Evolutionary conservation across 2,329 filamentous ascomycete species (phyloP), one percentile per base, ranked within the genome.

Genomic region (Clarireedia homoeocarpa): DNA sequence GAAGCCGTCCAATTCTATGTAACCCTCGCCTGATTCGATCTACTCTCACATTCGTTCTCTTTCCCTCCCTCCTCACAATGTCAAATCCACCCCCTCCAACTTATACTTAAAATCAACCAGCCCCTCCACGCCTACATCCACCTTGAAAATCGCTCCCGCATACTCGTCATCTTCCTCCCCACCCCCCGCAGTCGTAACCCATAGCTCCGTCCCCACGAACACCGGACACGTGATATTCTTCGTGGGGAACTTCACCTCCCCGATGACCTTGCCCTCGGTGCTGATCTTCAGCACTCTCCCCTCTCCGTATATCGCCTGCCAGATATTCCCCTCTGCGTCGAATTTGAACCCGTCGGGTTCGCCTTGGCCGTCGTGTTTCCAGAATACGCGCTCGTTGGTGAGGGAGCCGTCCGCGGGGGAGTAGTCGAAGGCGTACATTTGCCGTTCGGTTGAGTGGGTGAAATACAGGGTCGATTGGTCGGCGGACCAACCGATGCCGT

Each of bases 241-340:
- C 12, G 91, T 95, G 4, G 91, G 90, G 61, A 95, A 74, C 55
- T 75, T 77, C 61, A 96, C 77, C 73, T 90, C 81, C 6, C 88
- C 90, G 5, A 91, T 76, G 30, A 95, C 72, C 65, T 84, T 74
- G 2, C 89, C 90, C 51, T 79, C 71, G 48, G 80, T 82, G 4
- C 55, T 63, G 66, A 96, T 85, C 69, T 87, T 83, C 62, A 95
- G 73, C 24, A 96, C 88, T 58, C 83, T 81, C 58, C 81, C 76
- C 60, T 86, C 88, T 53, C 90, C 90, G 68, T 89, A 94, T n/a
- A 94, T 77, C 6, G 89, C 88, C 59, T 88, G 85, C 91, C 92
- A 96, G 66, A 96, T 78, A 73, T 87, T 86, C n/a, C 90, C 91
- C 54, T 95, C 83, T 45, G 79, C 80, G 67, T 96, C 91, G 66